Evolutionary conservation across 1,284 basidiomycete genomes (phyloP).

Genomic region (Tilletia horrida): DNA sequence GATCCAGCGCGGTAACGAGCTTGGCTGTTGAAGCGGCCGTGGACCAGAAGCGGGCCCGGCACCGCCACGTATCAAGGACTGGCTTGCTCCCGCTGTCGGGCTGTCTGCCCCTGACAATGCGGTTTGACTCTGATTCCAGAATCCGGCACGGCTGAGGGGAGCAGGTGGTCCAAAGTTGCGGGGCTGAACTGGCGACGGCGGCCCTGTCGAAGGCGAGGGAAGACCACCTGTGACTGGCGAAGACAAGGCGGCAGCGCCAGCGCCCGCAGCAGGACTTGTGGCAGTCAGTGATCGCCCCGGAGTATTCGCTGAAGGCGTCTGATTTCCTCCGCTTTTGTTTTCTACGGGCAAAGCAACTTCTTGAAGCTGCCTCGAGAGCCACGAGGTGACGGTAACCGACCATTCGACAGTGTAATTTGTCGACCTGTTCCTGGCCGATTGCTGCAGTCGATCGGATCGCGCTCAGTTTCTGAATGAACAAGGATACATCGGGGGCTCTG

Average conservation of each 20-base stretch:
- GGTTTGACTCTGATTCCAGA: neutral
- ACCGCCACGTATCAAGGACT: conserved; percentile 61
- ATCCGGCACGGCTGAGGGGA: neutral
- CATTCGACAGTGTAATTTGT: conserved; percentile 79
- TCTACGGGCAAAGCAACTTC: conserved; percentile 71
- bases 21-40: neutral
- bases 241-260: conserved; percentile 27
- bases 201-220: conserved; percentile 29
- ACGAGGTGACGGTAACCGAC: conserved; percentile 79
- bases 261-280: neutral
- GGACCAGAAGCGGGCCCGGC: conserved; percentile 25
- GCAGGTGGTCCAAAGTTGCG: neutral
- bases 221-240: conserved; percentile 25
- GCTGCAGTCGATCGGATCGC: neutral
- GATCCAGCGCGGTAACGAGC: conserved; percentile 62
- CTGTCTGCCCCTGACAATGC: conserved; percentile 1
- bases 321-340: neutral
- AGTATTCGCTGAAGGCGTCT: neutral
- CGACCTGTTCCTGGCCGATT: conserved; percentile 33
- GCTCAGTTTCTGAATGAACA: neutral
- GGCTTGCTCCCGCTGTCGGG: conserved; percentile 23
- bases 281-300: neutral
- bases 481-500: neutral
- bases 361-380: conserved; percentile 80
- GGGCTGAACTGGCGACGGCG: conserved; percentile 22